phyloP scores from a whole-genome alignment of 768 basidiomycete species.

The Hypholoma fasciculare region DNA sequence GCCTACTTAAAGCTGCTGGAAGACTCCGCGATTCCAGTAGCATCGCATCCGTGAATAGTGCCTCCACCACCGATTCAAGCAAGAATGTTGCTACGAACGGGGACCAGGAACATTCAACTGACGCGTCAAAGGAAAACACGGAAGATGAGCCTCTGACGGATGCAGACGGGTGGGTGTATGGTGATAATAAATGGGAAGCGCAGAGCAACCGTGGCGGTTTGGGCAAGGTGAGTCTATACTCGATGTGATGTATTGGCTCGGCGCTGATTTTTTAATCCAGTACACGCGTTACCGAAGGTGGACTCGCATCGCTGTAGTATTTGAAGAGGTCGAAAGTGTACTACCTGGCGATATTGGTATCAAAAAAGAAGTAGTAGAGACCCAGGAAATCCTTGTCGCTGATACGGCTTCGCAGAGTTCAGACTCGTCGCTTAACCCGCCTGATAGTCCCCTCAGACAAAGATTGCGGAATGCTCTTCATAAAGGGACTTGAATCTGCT shows the following conservation, averaged over 20 bases:
- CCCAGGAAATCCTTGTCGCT: not conserved
- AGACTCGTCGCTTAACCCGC: constrained; percentile 15
- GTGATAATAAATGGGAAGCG: constrained; percentile 94
- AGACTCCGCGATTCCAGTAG: constrained; percentile 40
- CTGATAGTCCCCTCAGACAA: constrained; percentile 29
- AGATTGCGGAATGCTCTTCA: constrained; percentile 26
- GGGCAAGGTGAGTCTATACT: constrained; percentile 59
- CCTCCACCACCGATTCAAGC: constrained; percentile 12
- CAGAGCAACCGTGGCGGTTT: constrained; percentile 75
- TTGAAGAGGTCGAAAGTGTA: constrained; percentile 67
- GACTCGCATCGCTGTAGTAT: constrained; percentile 81
- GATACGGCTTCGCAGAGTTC: constrained; percentile 4
- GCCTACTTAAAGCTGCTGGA: constrained; percentile 57
- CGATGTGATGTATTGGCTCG: not conserved
- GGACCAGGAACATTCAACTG: constrained; percentile 24
- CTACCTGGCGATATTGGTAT: constrained; percentile 34
- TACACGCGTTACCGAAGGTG: constrained; percentile 86
- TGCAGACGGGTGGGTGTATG: constrained; percentile 89
- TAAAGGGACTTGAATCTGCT: constrained; percentile 13
- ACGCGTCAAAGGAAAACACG: constrained; percentile 31
- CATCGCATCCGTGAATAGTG: constrained; percentile 7
- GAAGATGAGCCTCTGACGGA: constrained; percentile 70
- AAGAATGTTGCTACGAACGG: constrained; percentile 11
- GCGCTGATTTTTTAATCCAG: constrained; percentile 30
- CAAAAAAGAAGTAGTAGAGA: constrained; percentile 14